Base-by-base conservation (phyloP, 129 eudicot genomes). In the Silybum marianum region DNA sequence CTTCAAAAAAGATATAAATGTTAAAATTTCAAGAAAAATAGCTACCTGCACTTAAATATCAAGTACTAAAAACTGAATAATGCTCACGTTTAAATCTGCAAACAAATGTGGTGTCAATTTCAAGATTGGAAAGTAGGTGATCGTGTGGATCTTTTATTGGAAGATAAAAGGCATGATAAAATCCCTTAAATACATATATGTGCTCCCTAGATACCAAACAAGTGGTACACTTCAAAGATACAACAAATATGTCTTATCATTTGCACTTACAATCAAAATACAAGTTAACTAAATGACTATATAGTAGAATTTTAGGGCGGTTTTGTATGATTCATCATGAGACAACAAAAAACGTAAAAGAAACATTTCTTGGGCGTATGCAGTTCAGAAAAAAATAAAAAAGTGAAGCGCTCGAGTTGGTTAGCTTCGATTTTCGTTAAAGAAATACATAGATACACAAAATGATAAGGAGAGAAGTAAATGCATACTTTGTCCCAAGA, bases 401-500 rank as follows among this genome's bases (percentile, higher is more conserved):
- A 24, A 12, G 8, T 73, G 40, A 74, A 76, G 4, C 13, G 34
- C 0, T 58, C 14, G 36, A 60, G 44, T 34, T 76, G 12, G 0
- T 69, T 36, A 72, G 28, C 19, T 36, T 24, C 14, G 28, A 54
- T 58, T 34, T 42, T 72, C 3, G 22, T 38, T 39, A 62, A 3
- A 38, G 66, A 54, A 24, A 42, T 11, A 7, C n/a, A 42, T 18
- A 73, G 4, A 26, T 51, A 13, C 4, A 65, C 2, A 63, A 0
- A 54, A 0, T 66, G 44, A 81, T 39, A 48, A 22, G n/a, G 22
- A 39, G 63, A 54, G 13, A 77, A 69, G 71, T 34, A 12, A 46
- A 28, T 22, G 30, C 58, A 44, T 74, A 95, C 99, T 90, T 90
- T 95, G 78, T 95, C 98, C 98, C 98, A 95, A 1, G 97, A 95